phyloP scores from a whole-genome alignment of 768 basidiomycete genomes.

The Auriscalpium microsporum region DNA sequence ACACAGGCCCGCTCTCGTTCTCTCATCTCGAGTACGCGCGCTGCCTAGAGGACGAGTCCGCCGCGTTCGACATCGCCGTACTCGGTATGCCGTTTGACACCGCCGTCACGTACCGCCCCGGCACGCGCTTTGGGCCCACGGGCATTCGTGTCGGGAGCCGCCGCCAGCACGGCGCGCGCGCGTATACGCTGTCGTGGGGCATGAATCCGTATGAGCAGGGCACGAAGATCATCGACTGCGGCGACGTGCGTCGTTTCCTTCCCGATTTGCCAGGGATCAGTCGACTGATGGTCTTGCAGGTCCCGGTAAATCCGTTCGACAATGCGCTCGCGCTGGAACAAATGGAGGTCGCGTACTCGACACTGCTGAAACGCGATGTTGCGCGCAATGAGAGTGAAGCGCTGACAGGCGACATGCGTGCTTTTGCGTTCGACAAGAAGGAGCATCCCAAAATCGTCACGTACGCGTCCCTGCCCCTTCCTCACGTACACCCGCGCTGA shows the following conservation, averaged over 20 bases:
- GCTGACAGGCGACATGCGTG: conserved; percentile 13
- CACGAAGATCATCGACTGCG: conserved; percentile 68
- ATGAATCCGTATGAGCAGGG: conserved; percentile 54
- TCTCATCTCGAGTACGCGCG: conserved; percentile 70
- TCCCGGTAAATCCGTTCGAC: conserved; percentile 70
- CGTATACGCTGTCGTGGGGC: conserved; percentile 68
- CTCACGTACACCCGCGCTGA: background rate
- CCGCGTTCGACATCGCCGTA: conserved; percentile 65
- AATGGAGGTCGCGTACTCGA: conserved; percentile 79
- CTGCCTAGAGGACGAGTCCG: conserved; percentile 53
- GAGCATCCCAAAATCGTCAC: conserved; percentile 73
- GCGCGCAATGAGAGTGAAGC: conserved; percentile 10
- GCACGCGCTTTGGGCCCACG: conserved; percentile 82
- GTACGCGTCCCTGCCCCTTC: conserved; percentile 11
- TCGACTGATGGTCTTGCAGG: too few species aligned
- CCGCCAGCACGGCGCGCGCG: conserved; percentile 48
- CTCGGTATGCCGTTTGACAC: conserved; percentile 80
- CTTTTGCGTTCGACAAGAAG: conserved; percentile 45
- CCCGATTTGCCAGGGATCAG: too few species aligned
- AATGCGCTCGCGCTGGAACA: conserved; percentile 78
- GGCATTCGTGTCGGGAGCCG: conserved; percentile 77
- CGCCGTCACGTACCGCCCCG: conserved; percentile 40
- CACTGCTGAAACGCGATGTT: conserved; percentile 54
- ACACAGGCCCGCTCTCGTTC: conserved; percentile 77
- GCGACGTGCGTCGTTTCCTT: conserved; percentile 43